These are phyloP conservation scores for Leptographium lundbergii DNA, from an alignment of 2,329 filamentous ascomycete genomes.

Conservation along the genomic window DNA sequence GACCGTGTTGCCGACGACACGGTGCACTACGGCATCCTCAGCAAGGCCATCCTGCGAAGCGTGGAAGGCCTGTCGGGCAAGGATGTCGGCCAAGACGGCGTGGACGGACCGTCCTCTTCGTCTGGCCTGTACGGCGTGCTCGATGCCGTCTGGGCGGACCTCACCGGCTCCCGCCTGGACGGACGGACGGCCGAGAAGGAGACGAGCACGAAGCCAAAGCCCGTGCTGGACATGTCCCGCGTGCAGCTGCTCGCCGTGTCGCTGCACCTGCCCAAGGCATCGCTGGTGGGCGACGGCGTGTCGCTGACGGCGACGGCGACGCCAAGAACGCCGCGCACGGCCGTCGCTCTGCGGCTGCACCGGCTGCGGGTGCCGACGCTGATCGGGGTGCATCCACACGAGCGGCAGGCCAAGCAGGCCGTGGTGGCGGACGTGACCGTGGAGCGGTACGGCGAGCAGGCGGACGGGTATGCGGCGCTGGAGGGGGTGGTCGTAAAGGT, in stretches of 20 bases:
- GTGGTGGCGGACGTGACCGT: conserved; percentile 25
- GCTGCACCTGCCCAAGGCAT: conserved; percentile 53
- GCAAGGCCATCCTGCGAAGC: conserved; percentile 47
- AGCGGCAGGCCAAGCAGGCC: conserved; percentile 31
- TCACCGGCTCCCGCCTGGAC: conserved; percentile 24
- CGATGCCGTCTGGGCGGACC: conserved; percentile 22
- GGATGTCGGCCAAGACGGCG: conserved; percentile 12
- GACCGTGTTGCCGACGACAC: conserved; percentile 58
- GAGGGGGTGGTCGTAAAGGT: conserved; percentile 50
- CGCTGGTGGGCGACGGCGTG: conserved; percentile 18
- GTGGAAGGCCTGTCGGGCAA: conserved; percentile 16
- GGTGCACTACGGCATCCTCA: conserved; percentile 61
- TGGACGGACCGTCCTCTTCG: conserved; percentile 8
- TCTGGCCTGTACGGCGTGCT: conserved; percentile 19
- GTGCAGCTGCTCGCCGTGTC: conserved; percentile 38
- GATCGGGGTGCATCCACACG: conserved; percentile 61
- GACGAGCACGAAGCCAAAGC: conserved; percentile 14
- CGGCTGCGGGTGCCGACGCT: conserved; percentile 52
- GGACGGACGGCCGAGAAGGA: conserved; percentile 18
- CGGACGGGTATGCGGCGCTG: conserved; percentile 40
- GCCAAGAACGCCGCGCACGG: background rate
- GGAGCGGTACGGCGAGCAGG: conserved; percentile 32
- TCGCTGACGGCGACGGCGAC: conserved; percentile 9
- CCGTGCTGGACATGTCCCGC: conserved; percentile 21
- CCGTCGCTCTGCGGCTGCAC: conserved; percentile 32